Conservation (phyloP, 169 alveolate species). For the Perkinsus olseni region DNA sequence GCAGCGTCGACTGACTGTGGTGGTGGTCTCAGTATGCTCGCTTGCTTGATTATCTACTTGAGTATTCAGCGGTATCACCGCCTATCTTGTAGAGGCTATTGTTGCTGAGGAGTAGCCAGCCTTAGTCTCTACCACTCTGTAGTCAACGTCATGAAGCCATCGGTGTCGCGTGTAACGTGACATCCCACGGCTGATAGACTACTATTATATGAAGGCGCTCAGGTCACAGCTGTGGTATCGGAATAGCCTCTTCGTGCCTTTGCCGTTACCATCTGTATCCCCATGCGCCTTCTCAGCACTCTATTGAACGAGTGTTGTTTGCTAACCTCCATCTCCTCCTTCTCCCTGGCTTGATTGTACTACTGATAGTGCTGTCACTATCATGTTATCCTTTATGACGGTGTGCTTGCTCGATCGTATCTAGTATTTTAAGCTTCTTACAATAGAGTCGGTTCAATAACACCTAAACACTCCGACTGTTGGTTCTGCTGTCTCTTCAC, state of each 20-base stretch:
- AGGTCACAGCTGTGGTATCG: not conserved
- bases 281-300: not conserved
- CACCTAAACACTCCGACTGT: not conserved
- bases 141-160: too few relatives aligned
- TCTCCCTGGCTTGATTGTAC: not conserved
- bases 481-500: too few relatives aligned
- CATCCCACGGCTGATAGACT: too few relatives aligned
- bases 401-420: not conserved
- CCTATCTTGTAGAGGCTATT: too few relatives aligned
- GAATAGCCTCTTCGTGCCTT: not conserved
- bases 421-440: not conserved
- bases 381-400: not conserved
- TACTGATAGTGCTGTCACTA: not conserved
- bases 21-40: not conserved
- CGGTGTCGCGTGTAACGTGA: too few relatives aligned
- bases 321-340: not conserved
- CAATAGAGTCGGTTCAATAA: not conserved
- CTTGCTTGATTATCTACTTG: too few relatives aligned
- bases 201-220: not conserved
- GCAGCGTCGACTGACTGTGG: not conserved
- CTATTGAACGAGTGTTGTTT: not conserved
- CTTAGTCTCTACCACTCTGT: too few relatives aligned
- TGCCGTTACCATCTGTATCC: not conserved
- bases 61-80: too few relatives aligned
- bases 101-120: too few relatives aligned